Percentiles rank a stretch among this genome's conserved stretches.
These are phyloP conservation scores for Plasmopara viticola DNA, from an alignment of 352 stramenopile species.

Conservation along the genomic window DNA sequence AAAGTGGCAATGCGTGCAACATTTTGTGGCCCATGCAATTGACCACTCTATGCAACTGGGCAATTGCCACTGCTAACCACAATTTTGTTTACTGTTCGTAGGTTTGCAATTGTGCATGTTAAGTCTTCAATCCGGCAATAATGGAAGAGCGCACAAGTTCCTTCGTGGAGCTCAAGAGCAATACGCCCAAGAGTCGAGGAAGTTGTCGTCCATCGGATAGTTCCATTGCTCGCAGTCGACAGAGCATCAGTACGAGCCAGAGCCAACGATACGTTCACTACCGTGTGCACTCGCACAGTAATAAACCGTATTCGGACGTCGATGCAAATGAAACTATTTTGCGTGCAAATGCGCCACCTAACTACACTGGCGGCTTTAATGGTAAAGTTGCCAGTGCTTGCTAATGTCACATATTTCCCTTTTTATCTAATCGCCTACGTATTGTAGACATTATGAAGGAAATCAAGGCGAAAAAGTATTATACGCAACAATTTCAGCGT, in stretches of 20 bases:
- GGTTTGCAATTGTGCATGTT: conserved; percentile 14
- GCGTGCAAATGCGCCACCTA: conserved; percentile 53
- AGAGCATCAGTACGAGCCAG: conserved; percentile 27
- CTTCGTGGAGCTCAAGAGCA: conserved; percentile 42
- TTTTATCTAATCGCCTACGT: too few relatives aligned
- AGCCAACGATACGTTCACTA: conserved; percentile 21
- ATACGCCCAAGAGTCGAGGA: conserved; percentile 15
- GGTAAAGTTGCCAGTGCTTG: conserved; percentile 8
- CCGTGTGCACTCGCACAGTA: conserved; percentile 21
- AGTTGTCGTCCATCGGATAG: conserved; percentile 6
- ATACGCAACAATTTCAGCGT: conserved; percentile 69
- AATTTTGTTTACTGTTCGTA: conserved; percentile 4
- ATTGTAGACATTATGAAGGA: conserved; percentile 67
- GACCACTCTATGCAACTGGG: neutral
- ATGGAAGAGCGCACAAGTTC: conserved; percentile 54
- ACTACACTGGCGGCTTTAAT: conserved; percentile 56
- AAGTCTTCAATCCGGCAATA: conserved; percentile 9
- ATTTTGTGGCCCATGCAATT: too few relatives aligned
- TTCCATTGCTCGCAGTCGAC: conserved; percentile 18
- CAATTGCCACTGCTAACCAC: conserved; percentile 1
- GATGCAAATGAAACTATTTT: conserved; percentile 70
- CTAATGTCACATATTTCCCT: too few relatives aligned
- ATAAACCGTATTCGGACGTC: conserved; percentile 38
- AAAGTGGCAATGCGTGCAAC: too few relatives aligned
- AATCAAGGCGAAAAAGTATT: conserved; percentile 75